Evolutionary conservation across 2,329 filamentous ascomycete genomes (phyloP), one percentile per base, ranked within the genome.

Genomic region (Davidsoniella australis): DNA sequence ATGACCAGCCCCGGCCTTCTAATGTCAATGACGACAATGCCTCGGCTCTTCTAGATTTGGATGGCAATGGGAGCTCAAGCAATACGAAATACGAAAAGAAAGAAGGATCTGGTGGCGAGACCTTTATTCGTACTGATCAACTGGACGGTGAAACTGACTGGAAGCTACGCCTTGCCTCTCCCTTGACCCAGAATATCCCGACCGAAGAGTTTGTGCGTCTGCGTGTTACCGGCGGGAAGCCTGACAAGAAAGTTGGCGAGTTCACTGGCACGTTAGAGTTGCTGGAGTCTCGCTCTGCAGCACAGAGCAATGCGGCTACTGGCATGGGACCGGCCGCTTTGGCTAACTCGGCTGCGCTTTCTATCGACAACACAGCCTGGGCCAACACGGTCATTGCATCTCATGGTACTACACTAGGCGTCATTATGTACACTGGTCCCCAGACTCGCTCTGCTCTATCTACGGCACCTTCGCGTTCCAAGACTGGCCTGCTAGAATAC

Each of bases 361-460:
- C 78, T 1, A 95, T 98, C 54, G 91, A 98, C 64, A 95, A 98
- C 60, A 96, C 91, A 6, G 91, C 93, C 8, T 98, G 93, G 91
- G 89, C 89, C 16, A 98, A 96, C 61, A 98, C 91, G 0, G 84
- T 98, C 20, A 82, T 98, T 53, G 91, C 91, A 1, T 96, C 89
- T 1, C 91, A 88, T 61, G 89, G 84, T 1, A 84, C 77, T 3
- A 91, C 91, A 0, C 71, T 94, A 52, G 89, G 88, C 2, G 85
- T 88, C 1, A 85, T 98, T 46, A 73, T 98, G 54, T 98, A 98
- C 62, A 96, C 91, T 3, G 93, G 91, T 0, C 80, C 86, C 0
- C 85, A 98, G 63, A 98, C 91, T 2, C 78, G 93, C 52, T 93
- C 93, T 23, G 88, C 91, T 5, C 71, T 98, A 33, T 96, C 91